Evolutionary conservation across 73 alveolate species (phyloP).

Genomic region (Symbiodinium natans): DNA sequence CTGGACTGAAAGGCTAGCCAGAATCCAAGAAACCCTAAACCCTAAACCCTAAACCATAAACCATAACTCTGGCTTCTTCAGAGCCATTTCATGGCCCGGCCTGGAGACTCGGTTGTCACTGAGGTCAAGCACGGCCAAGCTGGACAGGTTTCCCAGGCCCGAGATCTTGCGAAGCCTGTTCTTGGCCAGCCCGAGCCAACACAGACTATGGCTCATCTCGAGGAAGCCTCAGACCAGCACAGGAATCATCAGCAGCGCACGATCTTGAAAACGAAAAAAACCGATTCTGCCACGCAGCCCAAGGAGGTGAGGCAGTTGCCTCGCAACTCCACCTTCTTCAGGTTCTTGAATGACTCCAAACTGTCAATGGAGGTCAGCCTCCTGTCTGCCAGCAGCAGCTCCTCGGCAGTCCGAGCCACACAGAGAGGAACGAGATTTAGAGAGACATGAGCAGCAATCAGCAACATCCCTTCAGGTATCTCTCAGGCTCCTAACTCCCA

Average conservation of each 20-base stretch:
- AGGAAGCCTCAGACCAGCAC: constrained; percentile 39
- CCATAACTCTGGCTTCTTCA: too few relatives aligned
- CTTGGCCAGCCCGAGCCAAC: constrained; percentile 91
- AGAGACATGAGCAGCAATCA: too few relatives aligned
- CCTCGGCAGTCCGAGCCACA: constrained; percentile 5
- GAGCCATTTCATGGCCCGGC: too few relatives aligned
- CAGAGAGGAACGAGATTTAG: too few relatives aligned
- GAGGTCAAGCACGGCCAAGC: constrained; percentile 66
- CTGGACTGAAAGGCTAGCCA: too few relatives aligned
- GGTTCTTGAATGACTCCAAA: constrained; percentile 61
- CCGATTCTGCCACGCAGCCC: not conserved
- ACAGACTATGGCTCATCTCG: constrained; percentile 88
- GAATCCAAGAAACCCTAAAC: too few relatives aligned
- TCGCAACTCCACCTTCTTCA: constrained; percentile 66
- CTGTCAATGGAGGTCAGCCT: constrained; percentile 61
- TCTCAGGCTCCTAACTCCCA: not conserved
- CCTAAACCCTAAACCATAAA: too few relatives aligned
- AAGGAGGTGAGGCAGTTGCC: constrained; percentile 25
- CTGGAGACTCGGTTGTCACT: constrained; percentile 43
- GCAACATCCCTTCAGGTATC: too few relatives aligned
- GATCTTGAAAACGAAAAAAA: too few relatives aligned
- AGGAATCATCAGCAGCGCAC: too few relatives aligned
- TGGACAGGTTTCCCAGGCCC: constrained; percentile 26
- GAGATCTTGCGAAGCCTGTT: constrained; percentile 47
- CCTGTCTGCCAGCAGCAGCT: constrained; percentile 44